These are phyloP conservation scores for Linnemannia elongata DNA, from an alignment of 192 early-diverging fungal genomes.

Conservation along the genomic window DNA sequence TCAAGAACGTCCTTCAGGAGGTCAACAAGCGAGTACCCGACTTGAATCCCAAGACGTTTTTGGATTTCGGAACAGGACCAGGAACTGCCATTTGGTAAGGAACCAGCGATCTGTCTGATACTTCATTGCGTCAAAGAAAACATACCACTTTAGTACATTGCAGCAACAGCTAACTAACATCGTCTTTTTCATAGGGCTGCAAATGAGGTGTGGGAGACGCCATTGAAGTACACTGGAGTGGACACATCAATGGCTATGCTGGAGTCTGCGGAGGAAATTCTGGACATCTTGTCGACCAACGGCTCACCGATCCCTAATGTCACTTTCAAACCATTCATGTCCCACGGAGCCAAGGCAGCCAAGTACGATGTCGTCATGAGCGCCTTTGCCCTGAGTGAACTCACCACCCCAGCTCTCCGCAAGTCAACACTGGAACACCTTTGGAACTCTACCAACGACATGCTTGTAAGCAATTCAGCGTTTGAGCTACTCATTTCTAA, in stretches of 20 bases:
- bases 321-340: conserved; percentile 73
- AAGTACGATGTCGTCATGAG: conserved; percentile 80
- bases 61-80: conserved; percentile 90
- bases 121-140: background rate
- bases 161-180: background rate
- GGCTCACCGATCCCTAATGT: conserved; percentile 40
- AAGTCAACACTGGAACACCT: conserved; percentile 75
- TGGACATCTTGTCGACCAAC: conserved; percentile 38
- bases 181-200: conserved; percentile 64
- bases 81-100: conserved; percentile 83
- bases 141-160: background rate
- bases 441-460: conserved; percentile 85
- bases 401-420: conserved; percentile 76
- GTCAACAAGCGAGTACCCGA: conserved; percentile 71
- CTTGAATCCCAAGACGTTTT: conserved; percentile 68
- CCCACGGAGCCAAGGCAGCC: conserved; percentile 62
- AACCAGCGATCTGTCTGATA: background rate
- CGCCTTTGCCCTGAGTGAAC: conserved; percentile 79
- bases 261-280: conserved; percentile 69
- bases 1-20: conserved; percentile 78
- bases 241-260: conserved; percentile 88
- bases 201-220: conserved; percentile 66
- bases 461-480: conserved; percentile 63
- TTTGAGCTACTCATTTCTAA: too few relatives aligned
- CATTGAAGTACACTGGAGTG: conserved; percentile 71